A percentile compares a stretch with the other conserved stretches of the same genome.
Conservation (phyloP, 768 basidiomycete genomes). For the Mycena galopus region DNA sequence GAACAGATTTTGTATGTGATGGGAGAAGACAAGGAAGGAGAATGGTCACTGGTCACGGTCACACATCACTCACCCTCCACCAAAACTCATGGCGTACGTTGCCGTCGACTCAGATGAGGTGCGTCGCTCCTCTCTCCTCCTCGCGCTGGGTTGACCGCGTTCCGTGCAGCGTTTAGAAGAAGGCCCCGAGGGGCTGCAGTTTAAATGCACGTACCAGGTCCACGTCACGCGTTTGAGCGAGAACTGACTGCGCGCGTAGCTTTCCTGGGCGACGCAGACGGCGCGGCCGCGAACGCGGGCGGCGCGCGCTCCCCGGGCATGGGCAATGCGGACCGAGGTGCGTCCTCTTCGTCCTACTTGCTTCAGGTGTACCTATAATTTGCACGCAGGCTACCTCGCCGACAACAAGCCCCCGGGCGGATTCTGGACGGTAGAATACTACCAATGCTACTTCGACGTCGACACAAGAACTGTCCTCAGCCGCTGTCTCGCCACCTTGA, state of each 20-base stretch:
- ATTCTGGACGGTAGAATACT: conserved; percentile 89
- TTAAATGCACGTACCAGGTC: conserved; percentile 71
- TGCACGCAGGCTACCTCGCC: conserved; percentile 70
- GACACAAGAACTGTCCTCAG: conserved; percentile 84
- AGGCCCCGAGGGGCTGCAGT: conserved; percentile 77
- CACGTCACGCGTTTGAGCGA: neutral
- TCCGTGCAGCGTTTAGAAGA: conserved; percentile 71
- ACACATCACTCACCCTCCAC: neutral
- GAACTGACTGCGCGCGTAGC: conserved; percentile 52
- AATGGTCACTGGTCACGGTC: too few relatives aligned
- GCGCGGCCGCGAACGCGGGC: conserved; percentile 45
- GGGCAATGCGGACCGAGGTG: conserved; percentile 68
- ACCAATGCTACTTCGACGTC: conserved; percentile 90
- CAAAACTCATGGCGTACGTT: conserved; percentile 72
- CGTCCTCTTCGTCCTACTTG: conserved; percentile 23
- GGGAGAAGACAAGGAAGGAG: too few relatives aligned
- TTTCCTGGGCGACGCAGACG: conserved; percentile 63
- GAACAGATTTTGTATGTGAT: too few relatives aligned
- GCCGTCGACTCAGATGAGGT: conserved; percentile 81
- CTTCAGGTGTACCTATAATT: neutral
- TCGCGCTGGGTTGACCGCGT: neutral
- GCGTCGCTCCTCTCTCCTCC: conserved; percentile 34
- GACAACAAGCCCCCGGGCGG: conserved; percentile 63
- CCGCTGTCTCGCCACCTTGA: conserved; percentile 82
- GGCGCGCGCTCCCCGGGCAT: conserved; percentile 53